These are phyloP conservation scores for Oryza meridionalis DNA, from an alignment of 176 grass and related monocot genomes.

Conservation along the genomic window DNA sequence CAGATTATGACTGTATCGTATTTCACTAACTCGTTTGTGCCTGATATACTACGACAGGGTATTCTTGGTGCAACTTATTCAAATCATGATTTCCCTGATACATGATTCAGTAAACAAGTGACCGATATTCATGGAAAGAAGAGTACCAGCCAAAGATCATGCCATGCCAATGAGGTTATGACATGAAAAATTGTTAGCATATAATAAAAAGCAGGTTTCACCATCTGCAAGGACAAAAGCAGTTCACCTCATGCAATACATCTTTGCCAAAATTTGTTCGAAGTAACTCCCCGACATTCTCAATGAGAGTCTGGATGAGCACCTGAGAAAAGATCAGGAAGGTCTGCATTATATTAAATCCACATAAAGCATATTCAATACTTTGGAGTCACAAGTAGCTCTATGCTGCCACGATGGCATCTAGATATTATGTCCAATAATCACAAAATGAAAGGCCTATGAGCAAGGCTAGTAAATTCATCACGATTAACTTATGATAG, in stretches of 20 bases:
- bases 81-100: not conserved
- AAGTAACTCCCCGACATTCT: conserved; percentile 77
- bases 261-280: conserved; percentile 88
- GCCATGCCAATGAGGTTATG: not conserved
- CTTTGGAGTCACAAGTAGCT: not conserved
- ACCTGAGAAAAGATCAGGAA: conserved; percentile 43
- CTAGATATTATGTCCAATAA: not conserved
- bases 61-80: not conserved
- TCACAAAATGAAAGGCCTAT: not conserved
- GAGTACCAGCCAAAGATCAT: not conserved
- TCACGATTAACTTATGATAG: not conserved
- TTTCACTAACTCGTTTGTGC: no score
- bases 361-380: not conserved
- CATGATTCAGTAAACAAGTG: not conserved
- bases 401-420: not conserved
- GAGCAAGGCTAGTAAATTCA: not conserved
- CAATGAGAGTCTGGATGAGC: conserved; percentile 66
- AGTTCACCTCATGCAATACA: conserved; percentile 74
- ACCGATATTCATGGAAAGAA: not conserved
- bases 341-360: not conserved
- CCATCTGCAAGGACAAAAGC: not conserved
- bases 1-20: not conserved
- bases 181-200: not conserved
- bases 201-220: not conserved
- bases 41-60: not conserved